A percentile compares a stretch with the other conserved stretches of the same genome.
Evolutionary conservation across 2,329 filamentous ascomycete species (phyloP).

Genomic region (Aspergillus oerlinghausenensis): DNA sequence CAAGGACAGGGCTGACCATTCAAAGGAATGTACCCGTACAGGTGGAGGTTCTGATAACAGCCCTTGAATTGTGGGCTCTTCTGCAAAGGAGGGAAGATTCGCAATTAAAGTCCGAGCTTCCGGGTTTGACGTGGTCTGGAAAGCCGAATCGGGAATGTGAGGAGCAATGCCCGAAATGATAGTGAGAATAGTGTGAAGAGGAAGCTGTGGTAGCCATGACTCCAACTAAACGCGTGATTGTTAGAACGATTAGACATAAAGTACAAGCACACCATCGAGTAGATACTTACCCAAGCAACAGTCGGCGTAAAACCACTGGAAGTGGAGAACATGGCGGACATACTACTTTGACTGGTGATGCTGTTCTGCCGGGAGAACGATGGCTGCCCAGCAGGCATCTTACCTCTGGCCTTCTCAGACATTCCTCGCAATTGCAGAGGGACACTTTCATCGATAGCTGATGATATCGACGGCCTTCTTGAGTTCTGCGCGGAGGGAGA

Average conservation of each 20-base stretch:
- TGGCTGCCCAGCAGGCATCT: conserved; percentile 81
- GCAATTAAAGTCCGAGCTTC: conserved; percentile 40
- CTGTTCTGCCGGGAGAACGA: conserved; percentile 88
- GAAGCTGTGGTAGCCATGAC: conserved; percentile 85
- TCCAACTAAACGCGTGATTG: conserved; percentile 59
- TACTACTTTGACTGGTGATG: conserved; percentile 69
- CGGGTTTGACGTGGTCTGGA: conserved; percentile 34
- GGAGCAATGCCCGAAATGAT: conserved; percentile 61
- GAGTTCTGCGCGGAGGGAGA: conserved; percentile 53
- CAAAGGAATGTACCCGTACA: conserved; percentile 79
- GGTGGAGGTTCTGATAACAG: conserved; percentile 66
- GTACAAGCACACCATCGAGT: background rate
- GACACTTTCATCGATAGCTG: conserved; percentile 69
- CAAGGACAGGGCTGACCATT: conserved; percentile 84
- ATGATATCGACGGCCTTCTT: conserved; percentile 64
- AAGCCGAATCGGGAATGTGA: conserved; percentile 47
- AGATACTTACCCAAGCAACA: conserved; percentile 59
- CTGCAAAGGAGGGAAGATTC: conserved; percentile 40
- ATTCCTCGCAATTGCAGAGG: conserved; percentile 81
- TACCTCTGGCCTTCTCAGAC: conserved; percentile 95
- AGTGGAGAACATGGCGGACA: conserved; percentile 56
- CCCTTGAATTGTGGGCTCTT: conserved; percentile 59
- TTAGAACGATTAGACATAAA: conserved; percentile 11
- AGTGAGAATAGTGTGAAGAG: conserved; percentile 78
- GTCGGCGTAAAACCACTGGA: conserved; percentile 68